Evolutionary conservation across 805 yeast genomes (phyloP), one percentile per base, ranked within the genome.

Genomic region (Ogataea sp.): DNA sequence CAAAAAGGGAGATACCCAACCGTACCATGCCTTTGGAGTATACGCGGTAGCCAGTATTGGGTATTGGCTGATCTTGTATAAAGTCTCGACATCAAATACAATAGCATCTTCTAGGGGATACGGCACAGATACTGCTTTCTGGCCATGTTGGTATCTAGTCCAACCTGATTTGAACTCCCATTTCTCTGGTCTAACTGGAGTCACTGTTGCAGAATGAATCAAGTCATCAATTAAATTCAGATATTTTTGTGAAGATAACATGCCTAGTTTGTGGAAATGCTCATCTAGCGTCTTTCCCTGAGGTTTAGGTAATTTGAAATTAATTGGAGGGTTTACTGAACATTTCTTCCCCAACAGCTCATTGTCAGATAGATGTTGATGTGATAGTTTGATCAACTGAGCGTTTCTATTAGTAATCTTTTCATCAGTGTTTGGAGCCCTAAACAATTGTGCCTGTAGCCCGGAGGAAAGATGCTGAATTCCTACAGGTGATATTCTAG

Each of bases 1-100:
- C 17, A 93, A 57, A 55, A 71, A 79, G 0, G 99, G 98, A 0
- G 96, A 87, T 8, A 87, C 79, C 99, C 99, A 93, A 0, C 80
- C 78, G 53, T 89, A 93, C 95, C 97, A 88, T 0, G 96, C 95
- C 9, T 70, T 65, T 0, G 68, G 56, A 0, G 96, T 78, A 2
- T 71, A 79, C 10, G 96, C 95, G 0, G 84, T 73, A 2, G 96
- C 96, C 59, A 93, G 55, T 0, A 83, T 75, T 0, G 97, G 80
- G 53, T 77, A 89, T 3, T 71, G 73, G 0, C 93, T 75, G 1
- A 76, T 59, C 47, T 85, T 80, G 60, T 87, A 89, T 52, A 89
- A 56, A 0, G 82, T 85, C 56, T 93, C 99, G 10, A 86, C 89
- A 59, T 93, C 99, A 57, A 90, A 90, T 0, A 83, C 88, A 11